A percentile compares a stretch with the other conserved stretches of the same genome.
Conservation (phyloP, 192 early-diverging fungal species). For the Dimargaris cristalligena region DNA sequence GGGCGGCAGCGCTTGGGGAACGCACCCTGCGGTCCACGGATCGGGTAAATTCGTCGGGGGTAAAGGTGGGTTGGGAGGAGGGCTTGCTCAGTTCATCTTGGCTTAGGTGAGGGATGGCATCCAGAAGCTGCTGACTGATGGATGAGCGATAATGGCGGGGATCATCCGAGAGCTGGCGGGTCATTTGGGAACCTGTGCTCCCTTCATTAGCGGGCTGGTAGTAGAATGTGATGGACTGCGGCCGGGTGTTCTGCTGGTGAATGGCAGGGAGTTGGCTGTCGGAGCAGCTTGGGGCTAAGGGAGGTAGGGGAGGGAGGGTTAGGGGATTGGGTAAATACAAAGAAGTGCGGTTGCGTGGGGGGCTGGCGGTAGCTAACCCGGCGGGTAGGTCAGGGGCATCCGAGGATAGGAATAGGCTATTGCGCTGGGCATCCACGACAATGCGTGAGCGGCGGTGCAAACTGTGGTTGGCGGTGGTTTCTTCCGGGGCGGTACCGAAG, state of each 20-base stretch:
- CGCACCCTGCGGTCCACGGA: too few relatives aligned
- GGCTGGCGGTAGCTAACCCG: neutral
- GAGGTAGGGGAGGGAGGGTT: neutral
- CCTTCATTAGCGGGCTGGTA: neutral
- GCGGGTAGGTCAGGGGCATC: neutral
- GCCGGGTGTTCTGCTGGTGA: slow-evolving; percentile 1
- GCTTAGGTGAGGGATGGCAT: neutral
- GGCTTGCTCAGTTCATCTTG: neutral
- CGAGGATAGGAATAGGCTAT: neutral
- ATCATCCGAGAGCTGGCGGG: neutral
- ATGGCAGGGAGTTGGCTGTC: neutral
- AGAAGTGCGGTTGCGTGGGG: neutral
- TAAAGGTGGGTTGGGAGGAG: too few relatives aligned
- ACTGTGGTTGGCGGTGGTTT: neutral
- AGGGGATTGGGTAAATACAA: too few relatives aligned
- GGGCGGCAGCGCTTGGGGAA: too few relatives aligned
- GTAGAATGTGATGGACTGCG: slow-evolving; percentile 4
- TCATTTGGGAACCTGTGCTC: neutral
- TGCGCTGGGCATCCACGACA: neutral
- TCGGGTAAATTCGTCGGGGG: too few relatives aligned
- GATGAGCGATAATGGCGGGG: neutral
- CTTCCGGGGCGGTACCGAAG: neutral
- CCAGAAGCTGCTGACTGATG: neutral
- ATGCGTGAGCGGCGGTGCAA: neutral
- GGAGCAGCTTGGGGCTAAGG: neutral